phyloP scores from a whole-genome alignment of 208 protist species.

The Herpetomonas muscarum region DNA sequence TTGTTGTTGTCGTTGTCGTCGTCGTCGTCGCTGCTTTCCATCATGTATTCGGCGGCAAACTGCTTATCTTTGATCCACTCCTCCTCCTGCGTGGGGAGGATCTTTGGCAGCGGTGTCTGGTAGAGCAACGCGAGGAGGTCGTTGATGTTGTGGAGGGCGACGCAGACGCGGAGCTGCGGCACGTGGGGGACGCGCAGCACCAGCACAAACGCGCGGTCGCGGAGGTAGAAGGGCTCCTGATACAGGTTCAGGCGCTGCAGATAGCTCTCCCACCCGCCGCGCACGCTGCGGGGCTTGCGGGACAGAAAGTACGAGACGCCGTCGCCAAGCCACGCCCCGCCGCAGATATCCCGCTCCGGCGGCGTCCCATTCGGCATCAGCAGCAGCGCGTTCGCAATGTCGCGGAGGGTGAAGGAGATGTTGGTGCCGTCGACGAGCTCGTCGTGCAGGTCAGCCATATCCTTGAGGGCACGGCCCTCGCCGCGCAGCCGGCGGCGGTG shows the following conservation, averaged over 20 bases:
- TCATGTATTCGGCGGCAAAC: constrained; percentile 13
- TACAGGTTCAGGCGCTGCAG: constrained; percentile 53
- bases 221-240: constrained; percentile 60
- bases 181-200: constrained; percentile 57
- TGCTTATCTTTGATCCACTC: constrained; percentile 30
- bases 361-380: constrained; percentile 25
- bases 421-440: constrained; percentile 40
- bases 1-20: not conserved
- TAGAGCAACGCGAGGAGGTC: constrained; percentile 58
- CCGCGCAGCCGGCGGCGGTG: not conserved
- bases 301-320: constrained; percentile 65
- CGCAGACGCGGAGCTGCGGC: constrained; percentile 55
- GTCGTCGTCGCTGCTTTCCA: constrained; percentile 7
- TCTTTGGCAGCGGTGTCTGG: constrained; percentile 24
- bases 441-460: constrained; percentile 12
- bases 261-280: constrained; percentile 59
- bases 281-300: constrained; percentile 22
- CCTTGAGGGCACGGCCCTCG: not conserved
- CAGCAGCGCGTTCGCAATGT: constrained; percentile 55
- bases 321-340: constrained; percentile 33
- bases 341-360: constrained; percentile 39
- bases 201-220: constrained; percentile 54
- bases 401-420: constrained; percentile 61
- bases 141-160: constrained; percentile 64
- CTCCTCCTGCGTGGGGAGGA: constrained; percentile 36